Base-by-base conservation (phyloP, 345 rosid genomes). In the Euphorbia pulcherrima region DNA sequence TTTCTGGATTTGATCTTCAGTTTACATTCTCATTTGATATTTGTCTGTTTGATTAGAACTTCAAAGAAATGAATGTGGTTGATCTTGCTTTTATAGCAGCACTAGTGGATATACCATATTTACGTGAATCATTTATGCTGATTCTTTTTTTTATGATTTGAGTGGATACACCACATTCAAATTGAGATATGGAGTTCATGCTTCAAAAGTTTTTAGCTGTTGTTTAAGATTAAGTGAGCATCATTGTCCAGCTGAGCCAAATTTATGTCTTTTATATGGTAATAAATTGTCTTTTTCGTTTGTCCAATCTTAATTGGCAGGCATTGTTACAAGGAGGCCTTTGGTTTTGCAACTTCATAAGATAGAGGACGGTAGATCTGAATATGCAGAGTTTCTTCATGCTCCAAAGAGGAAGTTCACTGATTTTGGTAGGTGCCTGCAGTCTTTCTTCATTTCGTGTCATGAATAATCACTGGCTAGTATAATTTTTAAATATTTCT, bases 331-430 rank as follows among this genome's bases (percentile, higher is more conserved):
- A 6, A 81, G 99, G 77, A 89, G 99, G 80, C 99, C 99, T 28
- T 73, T 94, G 86, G 99, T 92, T 58, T 77, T 92, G 82, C 99
- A 94, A 76, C 97, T 94, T 79, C 99, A 94, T 68, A 88, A 94
- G 83, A 84, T 85, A 3, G 95, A 88, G 33, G 81, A 73, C 35
- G 97, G 92, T 27, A 73, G 77, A 52, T 18, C 88, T 21, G 99
- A 95, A 18, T 90, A 95, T 69, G 97, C 96, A 1, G 99, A 92
- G 81, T 94, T 94, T 83, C 99, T 94, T 74, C 99, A 94, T 80
- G 83, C 88, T n/a, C 96, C 97, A 14, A 92, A 70, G 79, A 90
- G 76, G 93, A 95, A 26, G 80, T 75, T 77, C 35, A 55, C 87
- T 71, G 97, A 95, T 82, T 95, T 92, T 68, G 92, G 97, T 94